These are phyloP conservation scores for Solanum arcanum DNA, from an alignment of 257 asterid species.

Conservation along the genomic window DNA sequence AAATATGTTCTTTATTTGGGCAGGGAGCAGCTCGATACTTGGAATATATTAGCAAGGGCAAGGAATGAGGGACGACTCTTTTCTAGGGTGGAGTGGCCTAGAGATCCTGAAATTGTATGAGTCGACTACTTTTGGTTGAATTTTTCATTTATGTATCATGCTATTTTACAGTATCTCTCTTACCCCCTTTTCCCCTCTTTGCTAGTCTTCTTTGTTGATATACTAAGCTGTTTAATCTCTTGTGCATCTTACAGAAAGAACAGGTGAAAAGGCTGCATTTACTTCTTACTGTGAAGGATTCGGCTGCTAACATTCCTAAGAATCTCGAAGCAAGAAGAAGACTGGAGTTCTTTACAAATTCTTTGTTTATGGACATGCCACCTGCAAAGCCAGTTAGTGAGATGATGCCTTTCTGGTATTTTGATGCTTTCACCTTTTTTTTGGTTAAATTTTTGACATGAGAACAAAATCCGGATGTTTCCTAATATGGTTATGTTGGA, in stretches of 20 bases:
- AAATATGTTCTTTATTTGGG: constrained; percentile 1
- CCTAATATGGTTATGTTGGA: constrained; percentile 11
- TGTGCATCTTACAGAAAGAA: constrained; percentile 53
- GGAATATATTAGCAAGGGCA: constrained; percentile 85
- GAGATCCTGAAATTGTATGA: constrained; percentile 75
- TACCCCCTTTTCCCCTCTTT: neutral
- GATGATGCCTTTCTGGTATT: constrained; percentile 92
- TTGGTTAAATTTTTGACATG: neutral
- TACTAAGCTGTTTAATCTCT: neutral
- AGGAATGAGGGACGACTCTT: constrained; percentile 93
- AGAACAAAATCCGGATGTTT: constrained; percentile 9
- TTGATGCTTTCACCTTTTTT: neutral
- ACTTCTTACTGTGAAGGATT: constrained; percentile 92
- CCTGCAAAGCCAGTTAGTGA: constrained; percentile 82
- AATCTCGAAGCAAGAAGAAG: constrained; percentile 97
- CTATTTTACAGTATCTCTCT: neutral
- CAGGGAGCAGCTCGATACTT: constrained; percentile 96
- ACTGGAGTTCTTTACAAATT: constrained; percentile 78
- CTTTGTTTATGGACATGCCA: constrained; percentile 95
- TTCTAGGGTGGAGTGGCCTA: constrained; percentile 92
- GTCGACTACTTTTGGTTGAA: neutral
- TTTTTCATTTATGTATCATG: neutral
- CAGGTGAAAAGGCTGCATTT: constrained; percentile 94
- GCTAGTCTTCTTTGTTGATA: neutral
- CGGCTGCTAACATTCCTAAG: constrained; percentile 90